Evolutionary conservation across 371 early-diverging fungal genomes (phyloP), one percentile per base, ranked within the genome.

Genomic region (Haplosporangium sp.): DNA sequence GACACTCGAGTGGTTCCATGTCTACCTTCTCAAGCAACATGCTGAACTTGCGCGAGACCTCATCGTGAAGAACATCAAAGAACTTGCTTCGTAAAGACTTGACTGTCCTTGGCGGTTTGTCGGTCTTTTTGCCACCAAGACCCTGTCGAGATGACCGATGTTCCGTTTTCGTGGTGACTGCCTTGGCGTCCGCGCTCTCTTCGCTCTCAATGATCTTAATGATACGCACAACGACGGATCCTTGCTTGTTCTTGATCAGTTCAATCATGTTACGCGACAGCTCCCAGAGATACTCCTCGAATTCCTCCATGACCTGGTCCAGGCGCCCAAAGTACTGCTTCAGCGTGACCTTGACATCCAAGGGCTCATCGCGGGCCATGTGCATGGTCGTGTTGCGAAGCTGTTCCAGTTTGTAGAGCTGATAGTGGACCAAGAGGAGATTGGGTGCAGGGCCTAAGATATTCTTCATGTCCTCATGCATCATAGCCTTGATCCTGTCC

Each of bases 201-300:
- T 97, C 97, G 20, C 84, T 83, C 74, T 98, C 98, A 54, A 98
- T 92, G 29, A 98, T 93, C 73, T 97, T 97, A 64, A 92, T 90
- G 21, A 98, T 61, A 55, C 92, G 88, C 16, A 96, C 92, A 20
- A 98, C 86, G 13, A 94, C 85, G 0, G 92, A 80, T 6, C 87
- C 85, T 54, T 92, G 89, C 16, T 86, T 86, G 29, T 84, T 83
- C 69, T 90, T 90, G 11, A 93, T 91, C 43, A 97, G 82, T 3
- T 91, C 91, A n/a, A 95, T 83, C 52, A 95, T 82, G 64, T 90
- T 85, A n/a, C 88, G 86, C 5, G 95, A 89, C 29, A 97, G 74
- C 43, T 85, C 82, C 95, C 96, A 98, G 40, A 98, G 76, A 69
- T 95, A 95, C 23, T 83, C 81, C 12, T 94, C 92, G 75, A 98